These are phyloP conservation scores for Rutidosis leptorrhynchoides DNA, from an alignment of 129 eudicot species.

Conservation along the genomic window DNA sequence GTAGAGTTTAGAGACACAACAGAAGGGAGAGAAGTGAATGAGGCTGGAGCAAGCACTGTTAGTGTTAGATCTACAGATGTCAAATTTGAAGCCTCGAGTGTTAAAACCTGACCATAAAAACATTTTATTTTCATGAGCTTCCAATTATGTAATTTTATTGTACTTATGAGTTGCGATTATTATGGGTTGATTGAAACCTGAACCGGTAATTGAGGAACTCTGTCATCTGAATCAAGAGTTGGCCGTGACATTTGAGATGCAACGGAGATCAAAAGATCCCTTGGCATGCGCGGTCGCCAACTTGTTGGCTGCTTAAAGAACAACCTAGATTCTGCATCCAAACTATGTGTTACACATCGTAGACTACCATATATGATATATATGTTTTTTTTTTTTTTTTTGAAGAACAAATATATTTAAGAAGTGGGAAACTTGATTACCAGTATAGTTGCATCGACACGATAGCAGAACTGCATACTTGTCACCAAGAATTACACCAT, in stretches of 20 bases:
- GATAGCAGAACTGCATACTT: conserved; percentile 83
- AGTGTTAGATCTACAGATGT: conserved; percentile 82
- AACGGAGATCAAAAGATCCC: conserved; percentile 89
- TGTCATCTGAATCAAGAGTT: conserved; percentile 55
- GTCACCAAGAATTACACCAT: conserved; percentile 39
- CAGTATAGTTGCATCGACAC: conserved; percentile 95
- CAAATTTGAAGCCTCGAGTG: conserved; percentile 95
- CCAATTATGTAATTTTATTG: neutral
- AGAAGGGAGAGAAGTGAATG: conserved; percentile 66
- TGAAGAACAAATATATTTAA: neutral
- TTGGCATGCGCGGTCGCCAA: conserved; percentile 87
- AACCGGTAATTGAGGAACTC: conserved; percentile 73
- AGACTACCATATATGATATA: conserved; percentile 6
- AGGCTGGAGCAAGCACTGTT: conserved; percentile 93
- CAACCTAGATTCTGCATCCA: conserved; percentile 75
- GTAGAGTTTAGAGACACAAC: conserved; percentile 69
- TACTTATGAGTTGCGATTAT: neutral
- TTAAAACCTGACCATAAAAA: conserved; percentile 60
- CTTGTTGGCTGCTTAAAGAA: conserved; percentile 93
- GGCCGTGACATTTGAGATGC: conserved; percentile 86
- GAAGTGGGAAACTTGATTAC: conserved; percentile 35
- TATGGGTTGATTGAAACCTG: conserved; percentile 50
- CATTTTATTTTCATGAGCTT: conserved; percentile 2
- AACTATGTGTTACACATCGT: conserved; percentile 7
- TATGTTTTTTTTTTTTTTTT: neutral